Evolutionary conservation across 1,284 basidiomycete genomes (phyloP).

Genomic region (Vanrija sp.): DNA sequence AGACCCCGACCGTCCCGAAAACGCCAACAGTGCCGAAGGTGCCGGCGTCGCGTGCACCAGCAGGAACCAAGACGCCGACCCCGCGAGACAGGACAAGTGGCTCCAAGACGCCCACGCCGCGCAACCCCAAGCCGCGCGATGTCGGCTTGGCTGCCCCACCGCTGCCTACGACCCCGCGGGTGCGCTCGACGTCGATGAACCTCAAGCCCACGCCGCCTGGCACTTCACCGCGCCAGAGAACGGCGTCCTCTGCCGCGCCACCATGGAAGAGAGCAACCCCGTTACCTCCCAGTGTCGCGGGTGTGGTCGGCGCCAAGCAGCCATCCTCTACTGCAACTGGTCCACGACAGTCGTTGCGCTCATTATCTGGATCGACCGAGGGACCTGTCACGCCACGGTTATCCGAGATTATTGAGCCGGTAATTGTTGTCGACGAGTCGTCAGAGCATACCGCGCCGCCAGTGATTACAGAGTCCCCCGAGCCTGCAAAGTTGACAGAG

Average conservation of each 20-base stretch:
- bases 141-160: neutral
- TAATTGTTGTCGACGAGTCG: slow-evolving; percentile 30
- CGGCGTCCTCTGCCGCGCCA: slow-evolving; percentile 6
- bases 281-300: slow-evolving; percentile 13
- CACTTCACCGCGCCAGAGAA: slow-evolving; percentile 5
- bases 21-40: neutral
- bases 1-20: neutral
- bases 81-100: neutral
- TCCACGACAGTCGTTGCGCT: slow-evolving; percentile 18
- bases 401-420: slow-evolving; percentile 21
- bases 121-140: neutral
- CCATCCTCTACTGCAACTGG: neutral
- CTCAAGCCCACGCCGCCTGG: slow-evolving; percentile 1
- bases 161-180: slow-evolving; percentile 2
- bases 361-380: slow-evolving; percentile 31
- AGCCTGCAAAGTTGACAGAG: neutral
- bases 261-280: slow-evolving; percentile 22
- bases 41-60: neutral
- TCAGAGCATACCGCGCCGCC: neutral
- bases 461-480: neutral
- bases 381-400: slow-evolving; percentile 27
- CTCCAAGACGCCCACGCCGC: neutral
- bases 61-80: neutral
- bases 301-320: slow-evolving; percentile 3
- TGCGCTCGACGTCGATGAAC: neutral